Percentiles rank a stretch among this genome's conserved stretches.
Conservation (phyloP, 1,139 yeast genomes). For the Blastobotrys ciferrii region DNA sequence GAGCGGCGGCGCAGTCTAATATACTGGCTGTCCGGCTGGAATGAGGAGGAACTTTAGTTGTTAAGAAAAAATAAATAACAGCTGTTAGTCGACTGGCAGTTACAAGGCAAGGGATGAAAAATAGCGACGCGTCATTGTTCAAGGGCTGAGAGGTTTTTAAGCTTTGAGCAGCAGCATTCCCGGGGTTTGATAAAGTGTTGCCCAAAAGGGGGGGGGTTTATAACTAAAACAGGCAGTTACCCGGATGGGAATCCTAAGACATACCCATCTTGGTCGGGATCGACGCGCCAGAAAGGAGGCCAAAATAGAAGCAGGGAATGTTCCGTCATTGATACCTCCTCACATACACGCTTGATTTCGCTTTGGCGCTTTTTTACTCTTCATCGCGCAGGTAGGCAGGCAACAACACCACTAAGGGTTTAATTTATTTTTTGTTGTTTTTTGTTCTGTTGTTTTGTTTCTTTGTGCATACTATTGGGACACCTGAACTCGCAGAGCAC, state of each 20-base stretch:
- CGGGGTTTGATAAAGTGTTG: too few species aligned
- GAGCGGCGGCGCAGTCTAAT: too few species aligned
- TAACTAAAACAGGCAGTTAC: neutral
- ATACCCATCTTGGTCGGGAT: neutral
- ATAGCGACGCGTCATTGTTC: too few species aligned
- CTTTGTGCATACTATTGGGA: neutral
- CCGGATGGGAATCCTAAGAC: neutral
- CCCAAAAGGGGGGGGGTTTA: neutral
- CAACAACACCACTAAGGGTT: neutral
- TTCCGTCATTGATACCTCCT: neutral
- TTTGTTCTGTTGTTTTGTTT: constrained; percentile 1
- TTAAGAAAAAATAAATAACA: too few species aligned
- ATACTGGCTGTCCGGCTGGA: too few species aligned
- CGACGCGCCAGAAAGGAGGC: neutral
- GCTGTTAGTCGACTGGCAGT: too few species aligned
- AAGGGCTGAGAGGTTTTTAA: too few species aligned
- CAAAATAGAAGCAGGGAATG: neutral
- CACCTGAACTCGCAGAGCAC: neutral
- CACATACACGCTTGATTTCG: constrained; percentile 8
- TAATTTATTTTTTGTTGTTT: neutral
- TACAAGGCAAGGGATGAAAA: too few species aligned
- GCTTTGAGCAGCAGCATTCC: too few species aligned
- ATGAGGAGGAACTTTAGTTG: too few species aligned
- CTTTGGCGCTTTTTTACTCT: neutral
- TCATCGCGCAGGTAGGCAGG: too few species aligned